A percentile compares a stretch with the other conserved stretches of the same genome.
These are phyloP conservation scores for Vinca major DNA, from an alignment of 305 asterid species.

Conservation along the genomic window DNA sequence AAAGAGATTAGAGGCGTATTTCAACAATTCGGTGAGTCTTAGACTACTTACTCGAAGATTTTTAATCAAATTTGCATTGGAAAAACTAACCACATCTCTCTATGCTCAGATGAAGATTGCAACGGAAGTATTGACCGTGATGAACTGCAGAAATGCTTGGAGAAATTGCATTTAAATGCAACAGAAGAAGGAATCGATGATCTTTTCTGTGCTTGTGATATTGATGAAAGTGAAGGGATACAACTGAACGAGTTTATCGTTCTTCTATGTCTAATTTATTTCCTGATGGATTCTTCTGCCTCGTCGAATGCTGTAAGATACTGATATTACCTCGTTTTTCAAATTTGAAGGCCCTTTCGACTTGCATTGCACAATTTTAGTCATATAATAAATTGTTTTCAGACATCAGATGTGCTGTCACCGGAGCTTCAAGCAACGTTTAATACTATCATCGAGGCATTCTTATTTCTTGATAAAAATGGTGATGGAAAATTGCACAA, in stretches of 20 bases:
- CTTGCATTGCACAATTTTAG: neutral
- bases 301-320: conserved; percentile 24
- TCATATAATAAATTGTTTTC: conserved; percentile 15
- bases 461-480: conserved; percentile 43
- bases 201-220: conserved; percentile 34
- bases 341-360: neutral
- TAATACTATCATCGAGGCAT: conserved; percentile 33
- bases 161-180: conserved; percentile 26
- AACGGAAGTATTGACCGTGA: conserved; percentile 35
- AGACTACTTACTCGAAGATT: neutral
- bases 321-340: neutral
- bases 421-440: conserved; percentile 33
- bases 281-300: conserved; percentile 26
- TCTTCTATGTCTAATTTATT: conserved; percentile 36
- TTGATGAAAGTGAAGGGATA: conserved; percentile 37
- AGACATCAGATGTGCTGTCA: conserved; percentile 28
- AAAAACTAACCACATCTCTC: conserved; percentile 1
- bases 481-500: conserved; percentile 41
- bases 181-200: conserved; percentile 35
- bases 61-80: neutral
- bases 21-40: conserved; percentile 32
- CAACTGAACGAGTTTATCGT: conserved; percentile 46
- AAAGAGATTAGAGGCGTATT: conserved; percentile 32
- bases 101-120: conserved; percentile 32
- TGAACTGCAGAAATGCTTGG: conserved; percentile 40